Conservation (phyloP, 1,139 yeast genomes). For the Pichia sp. region DNA sequence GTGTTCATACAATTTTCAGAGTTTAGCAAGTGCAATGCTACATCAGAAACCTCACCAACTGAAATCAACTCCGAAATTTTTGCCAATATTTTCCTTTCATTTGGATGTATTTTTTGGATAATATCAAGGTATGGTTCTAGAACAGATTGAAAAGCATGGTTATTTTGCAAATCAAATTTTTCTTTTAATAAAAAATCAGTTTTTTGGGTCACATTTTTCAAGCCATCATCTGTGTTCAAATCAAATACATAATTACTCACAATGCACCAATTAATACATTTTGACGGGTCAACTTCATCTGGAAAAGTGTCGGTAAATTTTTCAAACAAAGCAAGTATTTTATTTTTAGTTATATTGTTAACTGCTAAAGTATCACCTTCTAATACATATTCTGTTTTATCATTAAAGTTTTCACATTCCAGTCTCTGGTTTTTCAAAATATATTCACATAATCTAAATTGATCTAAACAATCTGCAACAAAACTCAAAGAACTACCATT, state of each 20-base stretch:
- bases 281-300: neutral
- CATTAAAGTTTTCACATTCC: neutral
- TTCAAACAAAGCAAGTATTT: neutral
- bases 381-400: neutral
- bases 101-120: neutral
- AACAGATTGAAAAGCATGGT: neutral
- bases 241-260: neutral
- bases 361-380: neutral
- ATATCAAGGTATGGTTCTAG: neutral
- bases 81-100: neutral
- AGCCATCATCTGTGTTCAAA: neutral
- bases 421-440: neutral
- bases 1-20: neutral
- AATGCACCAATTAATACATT: constrained; percentile 1
- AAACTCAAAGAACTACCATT: constrained; percentile 5
- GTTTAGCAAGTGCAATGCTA: neutral
- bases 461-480: constrained; percentile 39
- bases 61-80: neutral
- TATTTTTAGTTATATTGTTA: neutral
- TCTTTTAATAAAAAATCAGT: neutral
- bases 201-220: neutral
- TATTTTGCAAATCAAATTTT: neutral
- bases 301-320: neutral
- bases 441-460: constrained; percentile 33
- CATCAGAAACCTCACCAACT: neutral